Evolutionary conservation across 805 yeast genomes (phyloP).

Genomic region (Torulaspora delbrueckii): DNA sequence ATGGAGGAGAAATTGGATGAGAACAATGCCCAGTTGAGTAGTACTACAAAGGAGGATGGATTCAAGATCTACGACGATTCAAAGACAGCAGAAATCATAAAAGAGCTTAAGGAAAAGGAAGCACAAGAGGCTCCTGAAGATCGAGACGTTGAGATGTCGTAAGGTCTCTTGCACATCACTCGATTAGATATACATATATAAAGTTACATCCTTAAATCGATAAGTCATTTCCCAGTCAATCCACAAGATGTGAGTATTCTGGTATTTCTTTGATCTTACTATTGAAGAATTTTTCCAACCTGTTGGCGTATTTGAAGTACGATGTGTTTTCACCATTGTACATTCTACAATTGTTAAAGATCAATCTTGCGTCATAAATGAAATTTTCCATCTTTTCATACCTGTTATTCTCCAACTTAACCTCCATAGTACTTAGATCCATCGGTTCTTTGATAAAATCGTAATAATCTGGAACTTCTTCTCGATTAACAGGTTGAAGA

Average conservation of each 20-base stretch:
- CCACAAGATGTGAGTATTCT: conserved; percentile 80
- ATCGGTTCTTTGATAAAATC: conserved; percentile 96
- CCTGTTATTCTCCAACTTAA: conserved; percentile 83
- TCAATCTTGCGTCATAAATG: conserved; percentile 77
- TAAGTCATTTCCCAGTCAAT: conserved; percentile 32
- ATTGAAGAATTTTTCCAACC: conserved; percentile 84
- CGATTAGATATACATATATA: conserved; percentile 5
- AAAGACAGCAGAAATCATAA: conserved; percentile 77
- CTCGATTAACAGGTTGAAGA: conserved; percentile 83
- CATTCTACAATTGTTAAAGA: conserved; percentile 85
- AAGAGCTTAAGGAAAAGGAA: conserved; percentile 66
- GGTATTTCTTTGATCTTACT: conserved; percentile 83
- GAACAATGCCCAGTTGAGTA: conserved; percentile 89
- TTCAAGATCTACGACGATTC: conserved; percentile 80
- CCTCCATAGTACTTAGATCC: conserved; percentile 96
- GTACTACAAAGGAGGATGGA: conserved; percentile 82
- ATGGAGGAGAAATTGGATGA: conserved; percentile 98
- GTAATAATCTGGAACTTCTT: conserved; percentile 94
- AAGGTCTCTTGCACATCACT: conserved; percentile 4
- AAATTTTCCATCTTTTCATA: conserved; percentile 89
- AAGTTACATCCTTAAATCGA: not conserved
- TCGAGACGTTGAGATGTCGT: conserved; percentile 34
- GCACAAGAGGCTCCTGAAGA: conserved; percentile 41
- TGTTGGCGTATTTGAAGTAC: conserved; percentile 89
- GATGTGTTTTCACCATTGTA: conserved; percentile 94